Conservation (phyloP, 2,329 filamentous ascomycete genomes). For the Boeremia exigua region DNA sequence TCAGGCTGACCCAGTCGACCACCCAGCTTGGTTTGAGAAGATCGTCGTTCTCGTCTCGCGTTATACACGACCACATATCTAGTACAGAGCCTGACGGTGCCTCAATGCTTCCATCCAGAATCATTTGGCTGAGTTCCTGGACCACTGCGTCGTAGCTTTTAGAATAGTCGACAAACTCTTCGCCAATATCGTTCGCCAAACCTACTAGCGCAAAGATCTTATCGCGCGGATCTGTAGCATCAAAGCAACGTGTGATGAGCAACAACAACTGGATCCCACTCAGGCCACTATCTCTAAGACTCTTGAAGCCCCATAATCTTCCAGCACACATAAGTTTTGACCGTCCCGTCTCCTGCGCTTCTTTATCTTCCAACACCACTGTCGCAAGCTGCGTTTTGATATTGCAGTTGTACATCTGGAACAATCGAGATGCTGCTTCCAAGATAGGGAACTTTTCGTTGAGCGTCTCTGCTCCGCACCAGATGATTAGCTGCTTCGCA, state of each 20-base stretch:
- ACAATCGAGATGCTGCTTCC: background rate
- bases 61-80: background rate
- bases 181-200: background rate
- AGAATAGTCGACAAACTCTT: background rate
- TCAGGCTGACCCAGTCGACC: background rate
- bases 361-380: background rate
- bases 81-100: background rate
- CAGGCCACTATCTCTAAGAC: background rate
- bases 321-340: background rate
- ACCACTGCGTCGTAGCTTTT: background rate
- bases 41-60: background rate
- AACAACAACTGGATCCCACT: background rate
- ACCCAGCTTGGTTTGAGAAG: background rate
- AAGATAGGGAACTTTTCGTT: background rate
- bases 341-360: background rate
- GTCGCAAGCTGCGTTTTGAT: background rate
- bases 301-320: background rate
- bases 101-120: background rate
- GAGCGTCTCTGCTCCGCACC: background rate
- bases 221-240: slow-evolving; percentile 8
- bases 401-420: background rate
- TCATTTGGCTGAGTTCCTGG: background rate
- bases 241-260: background rate
- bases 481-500: background rate
- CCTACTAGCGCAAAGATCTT: slow-evolving; percentile 12